These are phyloP conservation scores for Lactifluus piperatus DNA, from an alignment of 768 basidiomycete genomes.

Conservation along the genomic window DNA sequence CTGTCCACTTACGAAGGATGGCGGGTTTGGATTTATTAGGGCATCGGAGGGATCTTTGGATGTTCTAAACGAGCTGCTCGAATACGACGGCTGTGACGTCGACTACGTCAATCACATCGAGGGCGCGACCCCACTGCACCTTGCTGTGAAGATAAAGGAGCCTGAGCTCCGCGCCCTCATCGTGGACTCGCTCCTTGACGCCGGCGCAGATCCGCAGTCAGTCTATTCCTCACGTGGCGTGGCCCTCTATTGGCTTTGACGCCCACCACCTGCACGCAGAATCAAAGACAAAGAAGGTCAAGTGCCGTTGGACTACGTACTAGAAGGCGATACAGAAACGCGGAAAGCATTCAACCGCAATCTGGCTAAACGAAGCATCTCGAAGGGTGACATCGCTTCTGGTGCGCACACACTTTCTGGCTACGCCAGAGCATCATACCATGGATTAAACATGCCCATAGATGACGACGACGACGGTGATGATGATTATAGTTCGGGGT, in stretches of 20 bases:
- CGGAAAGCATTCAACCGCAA: conserved; percentile 43
- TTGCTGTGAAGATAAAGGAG: conserved; percentile 53
- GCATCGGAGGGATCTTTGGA: conserved; percentile 47
- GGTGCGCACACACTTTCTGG: conserved; percentile 34
- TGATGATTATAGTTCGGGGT: conserved; percentile 16
- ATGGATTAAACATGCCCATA: neutral
- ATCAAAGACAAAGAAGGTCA: conserved; percentile 66
- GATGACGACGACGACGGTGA: conserved; percentile 27
- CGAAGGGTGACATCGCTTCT: conserved; percentile 53
- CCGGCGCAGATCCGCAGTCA: conserved; percentile 65
- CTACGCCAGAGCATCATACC: neutral
- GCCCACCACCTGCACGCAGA: conserved; percentile 33
- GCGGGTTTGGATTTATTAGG: conserved; percentile 39
- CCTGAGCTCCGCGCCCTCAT: conserved; percentile 44
- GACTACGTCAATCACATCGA: conserved; percentile 66
- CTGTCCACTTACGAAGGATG: conserved; percentile 1
- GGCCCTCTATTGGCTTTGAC: neutral
- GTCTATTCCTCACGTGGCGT: neutral
- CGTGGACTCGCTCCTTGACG: conserved; percentile 62
- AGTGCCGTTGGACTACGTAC: conserved; percentile 46
- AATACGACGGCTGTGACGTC: conserved; percentile 70
- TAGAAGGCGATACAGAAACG: conserved; percentile 43
- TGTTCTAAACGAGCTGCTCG: conserved; percentile 65
- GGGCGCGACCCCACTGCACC: conserved; percentile 69
- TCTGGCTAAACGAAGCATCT: conserved; percentile 42